Evolutionary conservation across 371 early-diverging fungal genomes (phyloP).

Genomic region (Apophysomyces sp.): DNA sequence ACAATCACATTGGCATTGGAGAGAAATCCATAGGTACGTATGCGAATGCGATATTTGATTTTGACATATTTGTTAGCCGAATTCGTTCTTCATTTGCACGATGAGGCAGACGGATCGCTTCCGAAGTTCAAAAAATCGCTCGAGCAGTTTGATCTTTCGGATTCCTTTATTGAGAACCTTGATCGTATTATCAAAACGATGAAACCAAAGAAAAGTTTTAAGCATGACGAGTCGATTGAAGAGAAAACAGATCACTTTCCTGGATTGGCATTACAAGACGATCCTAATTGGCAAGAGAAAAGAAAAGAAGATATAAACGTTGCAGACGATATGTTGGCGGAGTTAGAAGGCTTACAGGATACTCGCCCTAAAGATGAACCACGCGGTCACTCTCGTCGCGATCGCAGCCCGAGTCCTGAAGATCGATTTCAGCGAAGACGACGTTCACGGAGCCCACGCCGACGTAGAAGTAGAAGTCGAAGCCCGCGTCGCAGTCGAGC

Average conservation of each 20-base stretch:
- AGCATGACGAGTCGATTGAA: slow-evolving; percentile 25
- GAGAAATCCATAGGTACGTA: slow-evolving; percentile 75
- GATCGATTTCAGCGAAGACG: slow-evolving; percentile 19
- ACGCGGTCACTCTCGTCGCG: slow-evolving; percentile 17
- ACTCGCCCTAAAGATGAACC: slow-evolving; percentile 2
- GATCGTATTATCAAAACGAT: slow-evolving; percentile 89
- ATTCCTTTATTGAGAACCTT: slow-evolving; percentile 79
- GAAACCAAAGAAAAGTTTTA: slow-evolving; percentile 60
- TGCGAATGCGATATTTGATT: not conserved
- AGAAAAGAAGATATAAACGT: slow-evolving; percentile 42
- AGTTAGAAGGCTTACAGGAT: slow-evolving; percentile 52
- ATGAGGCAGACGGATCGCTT: slow-evolving; percentile 56
- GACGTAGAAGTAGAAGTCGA: slow-evolving; percentile 35
- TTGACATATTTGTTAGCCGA: slow-evolving; percentile 54
- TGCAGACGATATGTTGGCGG: slow-evolving; percentile 57
- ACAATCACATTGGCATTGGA: slow-evolving; percentile 90
- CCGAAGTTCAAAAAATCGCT: slow-evolving; percentile 72
- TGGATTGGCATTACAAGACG: slow-evolving; percentile 77
- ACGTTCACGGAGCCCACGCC: slow-evolving; percentile 23
- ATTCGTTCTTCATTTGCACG: slow-evolving; percentile 76
- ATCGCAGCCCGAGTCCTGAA: slow-evolving; percentile 26
- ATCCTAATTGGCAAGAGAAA: slow-evolving; percentile 50
- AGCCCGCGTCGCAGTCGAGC: slow-evolving; percentile 22
- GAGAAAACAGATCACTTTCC: slow-evolving; percentile 71
- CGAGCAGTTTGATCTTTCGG: slow-evolving; percentile 82